A percentile compares a stretch with the other conserved stretches of the same genome.
Conservation (phyloP, 78 protist genomes). For the Chrysochromulina tobinii region DNA sequence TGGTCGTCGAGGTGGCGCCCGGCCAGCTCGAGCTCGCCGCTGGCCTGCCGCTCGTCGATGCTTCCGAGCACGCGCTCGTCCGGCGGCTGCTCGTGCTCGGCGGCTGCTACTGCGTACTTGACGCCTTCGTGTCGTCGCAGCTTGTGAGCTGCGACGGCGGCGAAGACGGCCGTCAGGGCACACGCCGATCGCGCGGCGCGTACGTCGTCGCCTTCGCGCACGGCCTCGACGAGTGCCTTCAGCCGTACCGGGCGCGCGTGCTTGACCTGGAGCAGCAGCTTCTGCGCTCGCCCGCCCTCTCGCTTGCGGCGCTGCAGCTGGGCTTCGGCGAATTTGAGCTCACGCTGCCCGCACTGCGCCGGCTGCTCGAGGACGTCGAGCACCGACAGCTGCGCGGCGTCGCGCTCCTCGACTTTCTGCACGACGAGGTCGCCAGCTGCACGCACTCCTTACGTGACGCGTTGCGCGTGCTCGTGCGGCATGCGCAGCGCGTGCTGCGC, state of each 20-base stretch:
- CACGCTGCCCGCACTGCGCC: not conserved
- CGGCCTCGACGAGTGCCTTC: not conserved
- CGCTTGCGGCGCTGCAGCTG: not conserved
- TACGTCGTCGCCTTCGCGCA: not conserved
- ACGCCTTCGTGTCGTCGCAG: not conserved
- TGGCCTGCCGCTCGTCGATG: not conserved
- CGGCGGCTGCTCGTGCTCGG: not conserved
- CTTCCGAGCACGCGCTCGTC: not conserved
- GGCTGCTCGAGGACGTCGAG: not conserved
- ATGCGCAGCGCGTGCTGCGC: not conserved
- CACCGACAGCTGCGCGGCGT: not conserved
- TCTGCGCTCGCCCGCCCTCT: not conserved
- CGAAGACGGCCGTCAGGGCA: not conserved
- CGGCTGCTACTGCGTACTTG: not conserved
- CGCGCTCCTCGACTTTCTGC: not conserved
- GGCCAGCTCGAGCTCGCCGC: not conserved
- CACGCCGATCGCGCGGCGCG: not conserved
- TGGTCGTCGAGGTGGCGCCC: not conserved
- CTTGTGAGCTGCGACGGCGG: not conserved
- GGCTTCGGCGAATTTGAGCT: not conserved
- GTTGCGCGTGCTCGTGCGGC: not conserved
- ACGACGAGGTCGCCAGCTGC: too few relatives aligned
- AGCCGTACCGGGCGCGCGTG: not conserved
- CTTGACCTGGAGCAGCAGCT: not conserved
- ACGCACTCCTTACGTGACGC: not conserved